phyloP scores from a whole-genome alignment of 2,329 filamentous ascomycete species.

The Penicillium sp. region DNA sequence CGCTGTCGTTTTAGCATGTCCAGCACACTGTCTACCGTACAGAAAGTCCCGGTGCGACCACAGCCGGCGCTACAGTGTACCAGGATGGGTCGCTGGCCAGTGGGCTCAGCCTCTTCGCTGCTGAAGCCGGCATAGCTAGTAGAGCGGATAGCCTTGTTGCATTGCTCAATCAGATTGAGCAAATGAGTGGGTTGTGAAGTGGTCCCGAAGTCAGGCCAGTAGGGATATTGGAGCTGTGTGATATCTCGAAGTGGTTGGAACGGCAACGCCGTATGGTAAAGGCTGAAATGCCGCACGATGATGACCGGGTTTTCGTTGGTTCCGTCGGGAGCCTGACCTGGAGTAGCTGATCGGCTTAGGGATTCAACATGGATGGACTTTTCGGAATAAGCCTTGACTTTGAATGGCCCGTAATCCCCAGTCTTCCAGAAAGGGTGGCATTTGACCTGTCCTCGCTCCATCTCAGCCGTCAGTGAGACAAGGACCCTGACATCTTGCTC shows the following conservation, averaged over 20 bases:
- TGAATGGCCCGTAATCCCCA: constrained; percentile 74
- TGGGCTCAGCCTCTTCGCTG: constrained; percentile 58
- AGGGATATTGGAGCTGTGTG: constrained; percentile 89
- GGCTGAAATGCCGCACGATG: constrained; percentile 80
- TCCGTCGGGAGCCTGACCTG: constrained; percentile 27
- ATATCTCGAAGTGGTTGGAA: constrained; percentile 88
- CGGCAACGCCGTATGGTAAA: constrained; percentile 74
- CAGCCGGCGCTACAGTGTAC: constrained; percentile 97
- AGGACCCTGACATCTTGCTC: constrained; percentile 93
- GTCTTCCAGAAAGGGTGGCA: constrained; percentile 92
- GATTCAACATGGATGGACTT: constrained; percentile 75
- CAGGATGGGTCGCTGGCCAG: constrained; percentile 67
- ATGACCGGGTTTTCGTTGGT: constrained; percentile 62
- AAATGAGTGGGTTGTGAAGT: constrained; percentile 87
- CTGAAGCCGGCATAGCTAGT: constrained; percentile 26
- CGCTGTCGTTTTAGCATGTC: constrained; percentile 94
- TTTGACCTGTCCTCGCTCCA: constrained; percentile 90
- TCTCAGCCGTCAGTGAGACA: constrained; percentile 93
- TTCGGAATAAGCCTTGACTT: constrained; percentile 76
- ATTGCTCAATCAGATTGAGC: constrained; percentile 84
- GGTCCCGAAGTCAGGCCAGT: constrained; percentile 97
- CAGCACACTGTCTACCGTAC: constrained; percentile 91
- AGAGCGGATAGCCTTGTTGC: constrained; percentile 64
- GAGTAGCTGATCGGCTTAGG: constrained; percentile 41
- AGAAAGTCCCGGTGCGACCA: constrained; percentile 93